Evolutionary conservation across 257 asterid species (phyloP).

Genomic region (Mentha longifolia): DNA sequence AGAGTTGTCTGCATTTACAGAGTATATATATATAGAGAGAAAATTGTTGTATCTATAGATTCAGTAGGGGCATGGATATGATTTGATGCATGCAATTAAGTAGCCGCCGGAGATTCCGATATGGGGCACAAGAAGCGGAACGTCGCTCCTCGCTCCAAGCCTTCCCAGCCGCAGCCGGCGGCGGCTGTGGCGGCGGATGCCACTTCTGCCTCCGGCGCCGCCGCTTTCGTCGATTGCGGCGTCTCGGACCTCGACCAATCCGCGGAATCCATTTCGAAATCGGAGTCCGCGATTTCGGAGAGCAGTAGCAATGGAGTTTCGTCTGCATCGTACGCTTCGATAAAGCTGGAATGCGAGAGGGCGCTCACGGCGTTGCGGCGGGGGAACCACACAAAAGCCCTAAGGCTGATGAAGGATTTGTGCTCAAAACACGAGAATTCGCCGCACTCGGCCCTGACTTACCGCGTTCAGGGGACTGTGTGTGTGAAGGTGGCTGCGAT

Average conservation of each 20-base stretch:
- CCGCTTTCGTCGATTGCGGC: conserved; percentile 18
- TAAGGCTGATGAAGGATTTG: conserved; percentile 72
- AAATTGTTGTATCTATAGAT: conserved; percentile 17
- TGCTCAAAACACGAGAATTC: conserved; percentile 49
- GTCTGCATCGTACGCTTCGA: conserved; percentile 40
- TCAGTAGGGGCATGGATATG: conserved; percentile 17
- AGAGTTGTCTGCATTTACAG: conserved; percentile 1
- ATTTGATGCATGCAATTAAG: conserved; percentile 46
- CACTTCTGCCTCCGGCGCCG: background rate
- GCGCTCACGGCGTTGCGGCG: conserved; percentile 63
- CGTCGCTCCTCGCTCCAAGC: conserved; percentile 52
- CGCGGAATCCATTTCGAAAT: conserved; percentile 26
- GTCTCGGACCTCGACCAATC: conserved; percentile 22
- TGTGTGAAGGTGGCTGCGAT: conserved; percentile 59
- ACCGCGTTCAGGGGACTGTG: conserved; percentile 70
- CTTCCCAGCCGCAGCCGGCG: conserved; percentile 31
- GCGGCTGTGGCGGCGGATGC: conserved; percentile 25
- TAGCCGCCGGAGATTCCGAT: conserved; percentile 31
- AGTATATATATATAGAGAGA: background rate
- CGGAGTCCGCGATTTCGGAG: conserved; percentile 27
- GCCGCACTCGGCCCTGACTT: conserved; percentile 51
- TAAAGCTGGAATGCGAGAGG: conserved; percentile 63
- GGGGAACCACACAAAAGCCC: conserved; percentile 69
- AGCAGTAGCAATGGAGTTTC: conserved; percentile 29
- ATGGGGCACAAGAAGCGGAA: conserved; percentile 59